Base-by-base conservation (phyloP, 192 early-diverging fungal genomes). In the Gigaspora rosea region DNA sequence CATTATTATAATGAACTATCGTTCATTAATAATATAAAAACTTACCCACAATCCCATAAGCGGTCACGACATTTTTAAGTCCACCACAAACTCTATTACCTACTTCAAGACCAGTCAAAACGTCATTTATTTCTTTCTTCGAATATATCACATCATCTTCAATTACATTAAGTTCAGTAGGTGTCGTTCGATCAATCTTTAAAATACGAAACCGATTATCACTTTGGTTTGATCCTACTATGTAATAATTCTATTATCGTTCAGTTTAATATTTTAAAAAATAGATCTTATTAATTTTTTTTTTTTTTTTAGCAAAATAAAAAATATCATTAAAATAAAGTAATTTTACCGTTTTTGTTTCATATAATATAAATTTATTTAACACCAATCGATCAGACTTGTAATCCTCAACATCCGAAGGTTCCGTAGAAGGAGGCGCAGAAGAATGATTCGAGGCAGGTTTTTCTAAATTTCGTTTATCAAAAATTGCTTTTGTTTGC, bases 331-430 rank as follows among this genome's bases (percentile, higher is more conserved):
- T n/a, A n/a, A n/a, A 11, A 59, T 32, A 59, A 48, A 12, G 13
- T 0, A 18, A 46, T 27, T 82, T 82, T 84, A 92, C 91, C 41
- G 94, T 91, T 82, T 90, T 90, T 71, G 92, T 98, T 75, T 98
- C 96, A 80, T 95, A 96, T 36, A 98, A 86, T 20, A 90, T 89
- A 79, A 96, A 93, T 68, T 88, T 88, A 80, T 87, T 94, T 63
- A 92, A 81, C 12, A 90, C 85, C 16, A 87, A 59, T 41, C 75
- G 75, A 47, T 73, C 70, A 35, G 50, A 10, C 18, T 71, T 71
- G 20, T 54, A 15, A 0, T 71, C 47, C 33, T 69, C 51, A 18
- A 10, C 7, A 46, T 71, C 50, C 35, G 7, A 6, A 7, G 41
- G 41, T 41, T 3, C 41, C 41, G 27, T 27, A 27, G 27, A 27